These are phyloP conservation scores for Backusella liffmaniae DNA, from an alignment of 192 early-diverging fungal species.

Conservation along the genomic window DNA sequence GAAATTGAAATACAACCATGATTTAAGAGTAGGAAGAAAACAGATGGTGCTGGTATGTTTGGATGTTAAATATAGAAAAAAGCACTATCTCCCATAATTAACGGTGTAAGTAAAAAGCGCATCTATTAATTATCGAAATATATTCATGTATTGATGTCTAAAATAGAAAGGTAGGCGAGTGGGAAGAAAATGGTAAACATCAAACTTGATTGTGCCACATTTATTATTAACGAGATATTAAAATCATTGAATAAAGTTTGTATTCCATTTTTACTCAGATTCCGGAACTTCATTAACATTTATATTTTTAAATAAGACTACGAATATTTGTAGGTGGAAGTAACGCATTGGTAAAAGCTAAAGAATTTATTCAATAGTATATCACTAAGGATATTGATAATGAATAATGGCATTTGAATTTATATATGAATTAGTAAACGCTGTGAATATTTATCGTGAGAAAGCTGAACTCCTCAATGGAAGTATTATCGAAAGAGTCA, in stretches of 20 bases:
- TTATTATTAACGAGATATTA: neutral
- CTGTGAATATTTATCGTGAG: too few relatives aligned
- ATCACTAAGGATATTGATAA: too few relatives aligned
- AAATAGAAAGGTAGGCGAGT: neutral
- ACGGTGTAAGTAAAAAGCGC: neutral
- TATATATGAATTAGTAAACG: too few relatives aligned
- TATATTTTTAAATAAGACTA: neutral
- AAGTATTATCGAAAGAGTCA: too few relatives aligned
- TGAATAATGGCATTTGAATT: too few relatives aligned
- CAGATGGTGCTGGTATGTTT: neutral
- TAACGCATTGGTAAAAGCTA: neutral
- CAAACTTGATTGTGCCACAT: neutral
- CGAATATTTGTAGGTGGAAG: neutral
- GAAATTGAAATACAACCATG: neutral
- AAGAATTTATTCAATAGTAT: too few relatives aligned
- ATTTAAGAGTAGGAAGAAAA: neutral
- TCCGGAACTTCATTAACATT: too few relatives aligned
- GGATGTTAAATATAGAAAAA: neutral
- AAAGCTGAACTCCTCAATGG: too few relatives aligned
- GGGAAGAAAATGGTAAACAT: neutral
- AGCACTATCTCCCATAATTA: neutral
- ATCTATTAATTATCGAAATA: neutral
- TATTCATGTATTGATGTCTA: neutral
- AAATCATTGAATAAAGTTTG: neutral
- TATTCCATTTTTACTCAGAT: neutral